phyloP scores from a whole-genome alignment of 805 yeast genomes.

The Cephaloascus fragrans region DNA sequence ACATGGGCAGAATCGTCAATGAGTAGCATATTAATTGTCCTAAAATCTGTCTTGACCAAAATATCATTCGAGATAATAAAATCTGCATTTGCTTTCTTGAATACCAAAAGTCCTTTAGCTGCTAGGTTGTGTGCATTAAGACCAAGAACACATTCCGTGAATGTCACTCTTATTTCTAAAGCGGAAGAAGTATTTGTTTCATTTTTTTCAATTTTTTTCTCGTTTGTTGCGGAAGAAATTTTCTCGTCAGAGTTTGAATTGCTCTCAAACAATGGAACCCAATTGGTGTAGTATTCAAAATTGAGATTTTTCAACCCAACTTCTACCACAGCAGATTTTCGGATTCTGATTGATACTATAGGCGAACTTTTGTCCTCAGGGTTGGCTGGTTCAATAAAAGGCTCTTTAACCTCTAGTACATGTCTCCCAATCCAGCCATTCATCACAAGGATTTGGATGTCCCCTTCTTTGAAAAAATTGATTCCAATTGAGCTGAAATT shows the following conservation, averaged over 20 bases:
- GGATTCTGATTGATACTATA: constrained; percentile 26
- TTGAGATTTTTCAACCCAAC: constrained; percentile 36
- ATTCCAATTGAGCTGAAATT: constrained; percentile 1
- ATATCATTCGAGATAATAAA: constrained; percentile 23
- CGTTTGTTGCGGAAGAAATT: not conserved
- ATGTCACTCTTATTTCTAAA: constrained; percentile 19
- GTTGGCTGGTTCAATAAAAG: constrained; percentile 19
- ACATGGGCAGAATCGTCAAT: constrained; percentile 50
- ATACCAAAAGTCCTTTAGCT: constrained; percentile 41
- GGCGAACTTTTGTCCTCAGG: constrained; percentile 25
- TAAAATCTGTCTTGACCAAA: constrained; percentile 33
- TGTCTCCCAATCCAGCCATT: constrained; percentile 4
- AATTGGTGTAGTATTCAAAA: constrained; percentile 49
- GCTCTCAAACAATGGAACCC: constrained; percentile 39
- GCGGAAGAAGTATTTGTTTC: constrained; percentile 1
- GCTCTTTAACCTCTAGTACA: constrained; percentile 10
- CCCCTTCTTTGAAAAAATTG: constrained; percentile 5
- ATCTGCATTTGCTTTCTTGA: constrained; percentile 48
- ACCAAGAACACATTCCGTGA: constrained; percentile 50
- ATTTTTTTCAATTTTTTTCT: constrained; percentile 4
- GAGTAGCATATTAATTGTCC: constrained; percentile 40
- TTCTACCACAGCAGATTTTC: constrained; percentile 23
- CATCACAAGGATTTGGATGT: constrained; percentile 9
- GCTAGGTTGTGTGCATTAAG: constrained; percentile 51
- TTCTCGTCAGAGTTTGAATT: constrained; percentile 5